Conservation (phyloP, 225 moss, liverwort and hornwort species). For the Marchantia polymorpha region DNA sequence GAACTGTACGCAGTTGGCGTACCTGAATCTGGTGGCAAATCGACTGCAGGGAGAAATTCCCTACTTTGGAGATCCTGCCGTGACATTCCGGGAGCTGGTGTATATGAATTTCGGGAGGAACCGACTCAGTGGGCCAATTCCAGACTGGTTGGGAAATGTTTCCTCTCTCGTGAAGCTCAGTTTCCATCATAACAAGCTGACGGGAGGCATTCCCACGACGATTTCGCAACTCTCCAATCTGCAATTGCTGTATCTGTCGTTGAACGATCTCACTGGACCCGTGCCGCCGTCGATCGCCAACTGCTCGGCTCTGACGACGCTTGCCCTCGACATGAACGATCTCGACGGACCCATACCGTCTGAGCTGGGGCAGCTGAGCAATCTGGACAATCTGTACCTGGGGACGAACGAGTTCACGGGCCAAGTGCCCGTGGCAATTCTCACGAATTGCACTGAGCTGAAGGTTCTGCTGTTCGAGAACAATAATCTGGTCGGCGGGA, state of each 20-base stretch:
- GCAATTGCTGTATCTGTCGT: not conserved
- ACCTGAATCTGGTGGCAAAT: constrained; percentile 34
- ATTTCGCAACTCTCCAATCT: not conserved
- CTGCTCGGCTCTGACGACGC: not conserved
- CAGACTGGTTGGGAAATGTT: not conserved
- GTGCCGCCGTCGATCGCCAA: not conserved
- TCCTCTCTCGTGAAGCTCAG: not conserved
- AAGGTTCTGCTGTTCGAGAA: not conserved
- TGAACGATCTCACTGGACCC: not conserved
- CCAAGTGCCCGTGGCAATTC: not conserved
- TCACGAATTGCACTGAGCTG: not conserved
- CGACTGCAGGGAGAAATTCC: constrained; percentile 29
- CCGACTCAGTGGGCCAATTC: not conserved
- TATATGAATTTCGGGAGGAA: not conserved
- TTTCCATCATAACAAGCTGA: not conserved
- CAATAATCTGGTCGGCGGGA: not conserved
- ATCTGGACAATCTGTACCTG: not conserved
- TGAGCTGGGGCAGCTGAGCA: not conserved
- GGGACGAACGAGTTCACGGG: not conserved
- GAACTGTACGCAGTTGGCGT: constrained; percentile 34
- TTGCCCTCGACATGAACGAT: not conserved
- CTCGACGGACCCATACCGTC: not conserved
- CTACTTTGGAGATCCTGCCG: not conserved
- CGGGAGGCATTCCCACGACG: not conserved
- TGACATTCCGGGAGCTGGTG: not conserved